Percentiles rank a stretch among this genome's conserved stretches.
Conservation (phyloP, 495 filamentous ascomycete genomes). For the Xylaria sp. region DNA sequence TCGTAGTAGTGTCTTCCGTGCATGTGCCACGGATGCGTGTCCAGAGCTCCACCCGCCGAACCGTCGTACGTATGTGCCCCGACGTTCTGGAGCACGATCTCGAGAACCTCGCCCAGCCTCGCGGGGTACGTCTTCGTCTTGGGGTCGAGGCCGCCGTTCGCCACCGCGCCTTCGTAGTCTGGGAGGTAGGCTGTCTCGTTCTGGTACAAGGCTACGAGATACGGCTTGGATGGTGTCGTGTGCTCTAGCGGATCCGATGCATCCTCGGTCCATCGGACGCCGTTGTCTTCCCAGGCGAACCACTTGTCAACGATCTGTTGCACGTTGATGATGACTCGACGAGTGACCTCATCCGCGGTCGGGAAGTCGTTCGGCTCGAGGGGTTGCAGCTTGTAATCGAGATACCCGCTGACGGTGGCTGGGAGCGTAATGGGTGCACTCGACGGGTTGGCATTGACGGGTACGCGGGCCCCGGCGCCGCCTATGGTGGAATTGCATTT, state of each 20-base stretch:
- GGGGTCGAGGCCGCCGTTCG: conserved; percentile 58
- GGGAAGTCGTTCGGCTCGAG: conserved; percentile 49
- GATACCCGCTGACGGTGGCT: conserved; percentile 44
- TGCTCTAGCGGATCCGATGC: conserved; percentile 14
- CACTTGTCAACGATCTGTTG: conserved; percentile 35
- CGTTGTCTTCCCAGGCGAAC: conserved; percentile 6
- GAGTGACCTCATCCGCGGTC: conserved; percentile 54
- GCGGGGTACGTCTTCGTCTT: conserved; percentile 54
- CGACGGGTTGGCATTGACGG: conserved; percentile 27
- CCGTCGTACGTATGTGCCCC: conserved; percentile 30
- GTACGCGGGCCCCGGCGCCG: conserved; percentile 23
- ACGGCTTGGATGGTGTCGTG: conserved; percentile 40
- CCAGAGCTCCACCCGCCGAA: conserved; percentile 44
- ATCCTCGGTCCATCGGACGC: conserved; percentile 51
- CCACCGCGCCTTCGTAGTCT: conserved; percentile 46
- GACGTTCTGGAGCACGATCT: conserved; percentile 60
- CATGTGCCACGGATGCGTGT: conserved; percentile 63
- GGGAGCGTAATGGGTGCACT: conserved; percentile 45
- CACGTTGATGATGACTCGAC: conserved; percentile 49
- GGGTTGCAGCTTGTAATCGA: conserved; percentile 59
- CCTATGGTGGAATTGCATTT: conserved; percentile 29
- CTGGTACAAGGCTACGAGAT: conserved; percentile 61
- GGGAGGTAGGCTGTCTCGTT: conserved; percentile 43
- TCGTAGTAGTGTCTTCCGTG: conserved; percentile 64
- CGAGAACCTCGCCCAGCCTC: conserved; percentile 61